A percentile compares a stretch with the other conserved stretches of the same genome.
Evolutionary conservation across 2,329 filamentous ascomycete genomes (phyloP).

Genomic region (Penicillium sp.): DNA sequence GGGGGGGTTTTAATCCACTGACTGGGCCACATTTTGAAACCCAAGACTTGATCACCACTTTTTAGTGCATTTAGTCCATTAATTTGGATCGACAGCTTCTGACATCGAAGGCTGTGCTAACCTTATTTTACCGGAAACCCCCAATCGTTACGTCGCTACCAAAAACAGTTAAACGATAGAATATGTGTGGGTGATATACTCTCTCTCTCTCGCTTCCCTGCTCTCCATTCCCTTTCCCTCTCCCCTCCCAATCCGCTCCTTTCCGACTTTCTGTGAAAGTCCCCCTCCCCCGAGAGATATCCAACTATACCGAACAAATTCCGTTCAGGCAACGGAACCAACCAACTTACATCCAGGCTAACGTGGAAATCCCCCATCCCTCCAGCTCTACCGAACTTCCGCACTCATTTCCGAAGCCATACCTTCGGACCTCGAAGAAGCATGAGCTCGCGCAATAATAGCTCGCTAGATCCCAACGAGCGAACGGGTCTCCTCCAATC

Average conservation of each 20-base stretch:
- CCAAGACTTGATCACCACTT: neutral
- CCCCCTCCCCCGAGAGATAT: neutral
- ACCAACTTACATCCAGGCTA: neutral
- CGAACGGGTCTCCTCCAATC: slow-evolving; percentile 33
- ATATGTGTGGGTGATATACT: slow-evolving; percentile 19
- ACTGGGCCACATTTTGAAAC: neutral
- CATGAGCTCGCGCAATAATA: slow-evolving; percentile 34
- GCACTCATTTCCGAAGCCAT: slow-evolving; percentile 30
- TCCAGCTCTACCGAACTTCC: slow-evolving; percentile 29
- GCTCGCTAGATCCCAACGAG: slow-evolving; percentile 33
- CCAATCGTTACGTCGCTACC: neutral
- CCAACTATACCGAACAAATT: neutral
- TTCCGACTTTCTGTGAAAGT: slow-evolving; percentile 5
- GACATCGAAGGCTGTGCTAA: slow-evolving; percentile 7
- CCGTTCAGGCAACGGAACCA: slow-evolving; percentile 2
- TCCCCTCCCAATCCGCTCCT: slow-evolving; percentile 5
- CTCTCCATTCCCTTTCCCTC: neutral
- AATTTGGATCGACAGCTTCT: neutral
- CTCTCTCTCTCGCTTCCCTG: neutral
- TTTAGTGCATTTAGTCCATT: neutral
- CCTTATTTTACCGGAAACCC: neutral
- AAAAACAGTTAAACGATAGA: slow-evolving; percentile 9
- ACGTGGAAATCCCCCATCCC: neutral
- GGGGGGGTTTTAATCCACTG: neutral
- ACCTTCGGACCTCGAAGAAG: slow-evolving; percentile 31